These are phyloP conservation scores for Bonnemaisonia californica DNA, from an alignment of 31 red algal genomes.

Conservation along the genomic window DNA sequence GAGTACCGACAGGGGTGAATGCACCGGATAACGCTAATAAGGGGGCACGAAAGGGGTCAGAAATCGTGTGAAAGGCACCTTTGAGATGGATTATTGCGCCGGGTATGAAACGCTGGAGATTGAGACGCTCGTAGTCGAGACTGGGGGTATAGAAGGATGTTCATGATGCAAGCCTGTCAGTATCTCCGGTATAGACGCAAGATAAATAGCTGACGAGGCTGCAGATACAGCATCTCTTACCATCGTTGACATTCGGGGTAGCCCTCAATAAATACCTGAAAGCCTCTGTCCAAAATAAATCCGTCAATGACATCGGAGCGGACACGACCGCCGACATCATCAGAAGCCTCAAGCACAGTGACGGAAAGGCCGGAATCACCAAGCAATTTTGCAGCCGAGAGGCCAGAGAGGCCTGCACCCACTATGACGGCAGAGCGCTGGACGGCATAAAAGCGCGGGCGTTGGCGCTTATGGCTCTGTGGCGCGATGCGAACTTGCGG, in stretches of 20 bases:
- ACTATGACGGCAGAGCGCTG: slow-evolving; percentile 70
- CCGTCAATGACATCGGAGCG: slow-evolving; percentile 86
- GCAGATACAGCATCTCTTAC: slow-evolving; percentile 26
- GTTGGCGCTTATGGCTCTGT: too few relatives aligned
- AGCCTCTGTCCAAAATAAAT: slow-evolving; percentile 91
- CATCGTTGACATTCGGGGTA: slow-evolving; percentile 66
- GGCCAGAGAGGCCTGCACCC: slow-evolving; percentile 89
- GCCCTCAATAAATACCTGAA: slow-evolving; percentile 93
- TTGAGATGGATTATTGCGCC: slow-evolving; percentile 46
- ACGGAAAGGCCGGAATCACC: slow-evolving; percentile 50
- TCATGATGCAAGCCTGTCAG: too few relatives aligned
- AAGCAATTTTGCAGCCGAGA: slow-evolving; percentile 64
- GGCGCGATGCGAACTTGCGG: too few relatives aligned
- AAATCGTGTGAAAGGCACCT: slow-evolving; percentile 51
- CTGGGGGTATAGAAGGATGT: too few relatives aligned
- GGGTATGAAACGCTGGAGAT: slow-evolving; percentile 49
- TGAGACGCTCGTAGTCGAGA: slow-evolving; percentile 43
- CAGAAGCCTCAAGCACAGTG: slow-evolving; percentile 70
- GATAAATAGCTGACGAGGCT: too few relatives aligned
- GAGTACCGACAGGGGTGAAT: slow-evolving; percentile 60
- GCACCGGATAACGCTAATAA: slow-evolving; percentile 3
- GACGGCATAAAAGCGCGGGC: background rate
- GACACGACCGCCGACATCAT: slow-evolving; percentile 86
- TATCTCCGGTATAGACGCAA: too few relatives aligned
- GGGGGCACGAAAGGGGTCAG: slow-evolving; percentile 61